Evolutionary conservation across 192 early-diverging fungal species (phyloP).

Genomic region (Backusella tarrabulga): DNA sequence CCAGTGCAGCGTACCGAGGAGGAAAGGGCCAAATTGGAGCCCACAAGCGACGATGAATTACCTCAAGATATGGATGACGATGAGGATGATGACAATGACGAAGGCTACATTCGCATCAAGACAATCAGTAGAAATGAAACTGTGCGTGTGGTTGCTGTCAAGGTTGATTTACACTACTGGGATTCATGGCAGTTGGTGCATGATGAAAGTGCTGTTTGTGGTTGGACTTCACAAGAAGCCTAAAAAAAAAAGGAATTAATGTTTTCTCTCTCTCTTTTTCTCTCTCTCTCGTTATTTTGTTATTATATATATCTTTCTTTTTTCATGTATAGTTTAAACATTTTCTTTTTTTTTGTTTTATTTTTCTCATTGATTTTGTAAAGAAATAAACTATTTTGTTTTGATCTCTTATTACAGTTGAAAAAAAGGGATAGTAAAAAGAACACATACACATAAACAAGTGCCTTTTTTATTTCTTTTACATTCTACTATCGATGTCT

Average conservation of each 20-base stretch:
- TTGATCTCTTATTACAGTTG: not conserved
- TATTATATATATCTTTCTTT: not conserved
- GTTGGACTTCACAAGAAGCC: conserved; percentile 44
- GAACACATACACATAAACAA: not conserved
- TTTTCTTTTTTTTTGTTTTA: conserved; percentile 20
- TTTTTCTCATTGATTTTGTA: not conserved
- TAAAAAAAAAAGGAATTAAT: not conserved
- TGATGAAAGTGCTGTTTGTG: conserved; percentile 42
- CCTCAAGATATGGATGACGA: conserved; percentile 20
- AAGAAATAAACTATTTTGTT: not conserved
- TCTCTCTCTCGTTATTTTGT: not conserved
- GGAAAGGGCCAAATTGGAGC: not conserved
- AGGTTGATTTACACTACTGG: conserved; percentile 78
- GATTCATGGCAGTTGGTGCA: conserved; percentile 63
- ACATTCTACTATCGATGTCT: not conserved
- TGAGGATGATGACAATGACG: conserved; percentile 50
- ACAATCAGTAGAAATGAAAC: conserved; percentile 53
- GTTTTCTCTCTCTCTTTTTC: not conserved
- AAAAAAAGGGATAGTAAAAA: not conserved
- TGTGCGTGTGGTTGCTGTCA: conserved; percentile 67
- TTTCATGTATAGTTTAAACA: conserved; percentile 1
- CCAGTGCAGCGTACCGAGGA: conserved; percentile 25
- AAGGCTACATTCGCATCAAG: conserved; percentile 59
- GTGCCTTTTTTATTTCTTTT: too few species aligned
- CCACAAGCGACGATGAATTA: conserved; percentile 11